Evolutionary conservation across 176 grass and related monocot genomes (phyloP), one percentile per base, ranked within the genome.

Genomic region (Juncus effusus): DNA sequence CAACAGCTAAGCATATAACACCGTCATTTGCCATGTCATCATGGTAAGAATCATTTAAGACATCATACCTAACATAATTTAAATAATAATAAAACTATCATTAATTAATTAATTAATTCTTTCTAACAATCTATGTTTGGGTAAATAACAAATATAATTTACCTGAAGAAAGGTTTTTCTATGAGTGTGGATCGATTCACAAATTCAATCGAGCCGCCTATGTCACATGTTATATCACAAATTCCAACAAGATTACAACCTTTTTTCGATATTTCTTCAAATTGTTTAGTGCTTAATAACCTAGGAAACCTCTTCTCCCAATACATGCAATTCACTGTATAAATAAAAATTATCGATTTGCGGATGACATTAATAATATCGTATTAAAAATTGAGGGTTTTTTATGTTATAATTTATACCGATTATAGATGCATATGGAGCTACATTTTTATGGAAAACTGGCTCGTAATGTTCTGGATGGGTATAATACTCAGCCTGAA

Each of bases 291-390:
- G 68, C 74, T 97, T 73, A 97, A 60, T 62, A 97, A 74, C 45
- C 78, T 76, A 58, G 88, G 88, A 86, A 97, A 97, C 57, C 93
- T 97, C 68, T 74, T 91, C 64, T 96, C 93, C 93, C 93, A 96
- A 41, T 96, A 96, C 87, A 91, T 96, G 76, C 93, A 96, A 70
- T 96, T 96, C 28, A 96, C 93, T 96, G 67, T 40, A 82, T 59
- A 79, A 54, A 80, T 3, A 10, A 73, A 9, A 9, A 58, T 41
- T 15, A 35, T 36, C 15, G 75, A 16, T 65, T 73, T 54, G n/a
- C 35, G 78, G 61, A 52, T 16, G 45, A 72, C 39, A 36, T 54
- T 8, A 69, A 69, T n/a, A 69, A 74, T 60, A 49, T 53, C 82
- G 45, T 55, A 49, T 56, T 69, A 72, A 5, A 56, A 38, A 53